A percentile compares a stretch with the other conserved stretches of the same genome.
Conservation (phyloP, 352 stramenopile genomes). For the Phytophthora hibernalis region DNA sequence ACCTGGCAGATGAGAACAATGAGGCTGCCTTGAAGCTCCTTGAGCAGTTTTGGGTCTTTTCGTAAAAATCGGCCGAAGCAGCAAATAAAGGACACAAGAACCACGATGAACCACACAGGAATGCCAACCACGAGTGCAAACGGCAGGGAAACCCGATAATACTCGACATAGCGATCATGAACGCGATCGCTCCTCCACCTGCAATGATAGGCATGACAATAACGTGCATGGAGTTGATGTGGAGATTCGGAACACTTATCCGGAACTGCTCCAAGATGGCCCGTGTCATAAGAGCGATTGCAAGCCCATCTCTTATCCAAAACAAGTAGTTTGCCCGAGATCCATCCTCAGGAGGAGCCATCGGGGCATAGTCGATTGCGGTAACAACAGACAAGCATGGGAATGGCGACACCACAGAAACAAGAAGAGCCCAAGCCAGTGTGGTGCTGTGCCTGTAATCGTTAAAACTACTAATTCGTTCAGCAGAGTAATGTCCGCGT, state of each 20-base stretch:
- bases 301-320: conserved; percentile 36
- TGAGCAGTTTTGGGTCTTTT: conserved; percentile 5
- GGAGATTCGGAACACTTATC: conserved; percentile 10
- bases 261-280: conserved; percentile 42
- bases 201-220: conserved; percentile 10
- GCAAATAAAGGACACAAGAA: conserved; percentile 25
- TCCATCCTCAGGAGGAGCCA: conserved; percentile 22
- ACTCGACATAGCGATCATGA: conserved; percentile 26
- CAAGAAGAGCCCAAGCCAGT: not conserved
- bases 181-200: conserved; percentile 10
- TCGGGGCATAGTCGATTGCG: conserved; percentile 30
- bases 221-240: conserved; percentile 9
- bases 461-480: conserved; percentile 20
- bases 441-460: conserved; percentile 9
- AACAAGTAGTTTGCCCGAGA: conserved; percentile 45
- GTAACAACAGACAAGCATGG: conserved; percentile 37
- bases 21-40: conserved; percentile 23
- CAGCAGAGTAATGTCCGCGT: conserved; percentile 45
- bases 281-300: conserved; percentile 36
- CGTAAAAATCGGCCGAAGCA: conserved; percentile 30
- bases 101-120: conserved; percentile 24
- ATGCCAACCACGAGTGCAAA: conserved; percentile 42
- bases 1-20: conserved; percentile 40
- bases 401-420: conserved; percentile 33
- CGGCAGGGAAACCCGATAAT: conserved; percentile 49